A percentile compares a stretch with the other conserved stretches of the same genome.
These are phyloP conservation scores for Kurtzmaniella natalensis DNA, from an alignment of 1,139 yeast genomes.

Conservation along the genomic window DNA sequence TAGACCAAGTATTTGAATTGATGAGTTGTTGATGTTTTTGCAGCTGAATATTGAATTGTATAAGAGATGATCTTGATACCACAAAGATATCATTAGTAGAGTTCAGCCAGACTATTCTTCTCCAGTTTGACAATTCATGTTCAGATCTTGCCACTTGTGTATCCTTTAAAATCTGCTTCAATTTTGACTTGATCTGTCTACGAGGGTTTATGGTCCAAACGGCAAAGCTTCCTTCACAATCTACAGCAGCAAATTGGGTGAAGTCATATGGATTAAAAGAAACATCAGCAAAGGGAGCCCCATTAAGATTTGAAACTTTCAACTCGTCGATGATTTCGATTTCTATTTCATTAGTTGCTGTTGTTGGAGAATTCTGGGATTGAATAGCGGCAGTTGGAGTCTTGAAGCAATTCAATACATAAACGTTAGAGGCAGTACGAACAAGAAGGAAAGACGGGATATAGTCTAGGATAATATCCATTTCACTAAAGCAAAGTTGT, in stretches of 20 bases:
- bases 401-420: conserved; percentile 19
- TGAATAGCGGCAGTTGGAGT: background rate
- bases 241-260: conserved; percentile 41
- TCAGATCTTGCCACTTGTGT: conserved; percentile 30
- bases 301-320: conserved; percentile 16
- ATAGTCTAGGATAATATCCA: conserved; percentile 12
- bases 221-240: conserved; percentile 49
- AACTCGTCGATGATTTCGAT: conserved; percentile 22
- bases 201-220: conserved; percentile 25
- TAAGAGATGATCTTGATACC: conserved; percentile 42
- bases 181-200: conserved; percentile 4
- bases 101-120: conserved; percentile 44
- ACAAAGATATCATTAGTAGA: conserved; percentile 29
- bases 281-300: conserved; percentile 42
- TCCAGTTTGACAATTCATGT: conserved; percentile 55
- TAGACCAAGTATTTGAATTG: conserved; percentile 56
- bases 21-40: conserved; percentile 29
- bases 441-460: conserved; percentile 21
- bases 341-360: conserved; percentile 9
- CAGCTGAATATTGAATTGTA: conserved; percentile 22
- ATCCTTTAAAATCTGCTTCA: conserved; percentile 6
- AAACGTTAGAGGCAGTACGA: conserved; percentile 23
- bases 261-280: conserved; percentile 38
- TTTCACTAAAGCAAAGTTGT: conserved; percentile 31
- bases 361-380: background rate